phyloP scores from a whole-genome alignment of 352 stramenopile species.

The Globisporangium carolinianum region DNA sequence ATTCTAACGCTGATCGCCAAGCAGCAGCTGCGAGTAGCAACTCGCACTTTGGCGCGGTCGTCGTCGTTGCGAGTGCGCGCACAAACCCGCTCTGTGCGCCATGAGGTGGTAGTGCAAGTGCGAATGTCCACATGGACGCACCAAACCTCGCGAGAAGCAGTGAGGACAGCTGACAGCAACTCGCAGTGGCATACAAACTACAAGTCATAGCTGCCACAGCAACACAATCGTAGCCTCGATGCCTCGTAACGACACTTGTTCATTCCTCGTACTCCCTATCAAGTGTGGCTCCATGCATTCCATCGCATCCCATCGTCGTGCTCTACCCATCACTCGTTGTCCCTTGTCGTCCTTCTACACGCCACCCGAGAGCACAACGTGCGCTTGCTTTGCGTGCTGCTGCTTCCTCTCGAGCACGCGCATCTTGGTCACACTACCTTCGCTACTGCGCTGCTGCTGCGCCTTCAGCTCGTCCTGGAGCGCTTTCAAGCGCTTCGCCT shows the following conservation, averaged over 20 bases:
- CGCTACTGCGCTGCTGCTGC: slow-evolving; percentile 66
- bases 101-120: not conserved
- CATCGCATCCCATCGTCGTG: too few species aligned
- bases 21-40: slow-evolving; percentile 5
- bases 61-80: slow-evolving; percentile 50
- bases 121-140: too few species aligned
- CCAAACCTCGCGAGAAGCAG: too few species aligned
- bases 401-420: slow-evolving; percentile 83
- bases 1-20: slow-evolving; percentile 13
- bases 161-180: too few species aligned
- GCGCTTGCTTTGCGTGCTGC: slow-evolving; percentile 70
- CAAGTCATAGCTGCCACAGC: too few species aligned
- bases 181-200: too few species aligned
- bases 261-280: too few species aligned
- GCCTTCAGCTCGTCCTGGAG: slow-evolving; percentile 77
- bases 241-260: too few species aligned
- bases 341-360: slow-evolving; percentile 12
- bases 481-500: slow-evolving; percentile 91
- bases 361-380: slow-evolving; percentile 75
- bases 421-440: slow-evolving; percentile 83
- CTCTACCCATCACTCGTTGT: too few species aligned
- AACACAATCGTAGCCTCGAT: too few species aligned
- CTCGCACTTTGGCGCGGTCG: slow-evolving; percentile 41
- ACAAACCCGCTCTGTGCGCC: slow-evolving; percentile 43
- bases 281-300: too few species aligned